phyloP scores from a whole-genome alignment of 306 rosid species.

The Citrullus colocynthis region DNA sequence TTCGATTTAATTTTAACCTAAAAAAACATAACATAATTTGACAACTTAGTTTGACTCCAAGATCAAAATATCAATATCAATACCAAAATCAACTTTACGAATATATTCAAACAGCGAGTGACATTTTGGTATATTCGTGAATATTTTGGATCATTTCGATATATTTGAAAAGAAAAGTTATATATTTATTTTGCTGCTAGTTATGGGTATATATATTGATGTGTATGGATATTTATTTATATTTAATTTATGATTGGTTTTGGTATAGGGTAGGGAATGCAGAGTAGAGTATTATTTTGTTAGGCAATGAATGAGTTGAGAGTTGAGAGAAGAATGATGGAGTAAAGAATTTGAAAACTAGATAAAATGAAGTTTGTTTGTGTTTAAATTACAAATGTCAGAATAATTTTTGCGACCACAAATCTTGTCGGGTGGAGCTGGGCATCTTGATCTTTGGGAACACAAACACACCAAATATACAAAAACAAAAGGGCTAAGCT shows the following conservation, averaged over 20 bases:
- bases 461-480: background rate
- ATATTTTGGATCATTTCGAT: too few relatives aligned
- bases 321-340: background rate
- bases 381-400: background rate
- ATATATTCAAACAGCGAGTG: too few relatives aligned
- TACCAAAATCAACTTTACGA: too few relatives aligned
- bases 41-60: too few relatives aligned
- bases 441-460: background rate
- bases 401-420: background rate
- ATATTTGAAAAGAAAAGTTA: too few relatives aligned
- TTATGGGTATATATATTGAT: too few relatives aligned
- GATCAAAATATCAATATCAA: too few relatives aligned
- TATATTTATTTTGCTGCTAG: too few relatives aligned
- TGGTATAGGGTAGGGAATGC: background rate
- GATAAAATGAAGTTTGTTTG: background rate
- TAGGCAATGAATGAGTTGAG: background rate
- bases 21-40: too few relatives aligned
- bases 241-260: too few relatives aligned
- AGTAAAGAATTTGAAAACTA: background rate
- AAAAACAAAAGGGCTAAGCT: background rate
- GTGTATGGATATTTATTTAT: too few relatives aligned
- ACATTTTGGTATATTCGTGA: too few relatives aligned
- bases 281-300: background rate
- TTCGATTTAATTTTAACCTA: background rate
- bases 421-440: background rate